Base-by-base conservation (phyloP, 177 flowering plant species). In the Vitis hybrid region DNA sequence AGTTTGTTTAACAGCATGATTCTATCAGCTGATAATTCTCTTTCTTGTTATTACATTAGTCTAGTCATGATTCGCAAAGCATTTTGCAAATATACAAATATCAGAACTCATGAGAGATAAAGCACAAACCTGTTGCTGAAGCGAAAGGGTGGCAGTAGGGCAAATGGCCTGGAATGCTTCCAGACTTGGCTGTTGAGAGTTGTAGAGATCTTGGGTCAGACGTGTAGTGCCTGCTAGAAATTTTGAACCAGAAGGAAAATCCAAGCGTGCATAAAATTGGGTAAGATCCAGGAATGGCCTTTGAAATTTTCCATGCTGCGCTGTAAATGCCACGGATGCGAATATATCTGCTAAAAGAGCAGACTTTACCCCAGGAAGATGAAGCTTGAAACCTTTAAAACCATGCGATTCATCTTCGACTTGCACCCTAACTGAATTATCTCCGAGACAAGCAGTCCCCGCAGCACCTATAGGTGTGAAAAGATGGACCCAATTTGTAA, bases 281-380 rank as follows among this genome's bases (percentile, higher is more conserved):
- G 97, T 91, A 64, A 94, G 94, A 81, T 94, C 98, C 6, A 86
- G 68, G 80, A 86, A 87, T 18, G 72, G 80, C 82, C 85, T 90
- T 59, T 94, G 98, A 79, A 94, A 92, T 74, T 85, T 85, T 64
- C 98, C 98, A 78, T 85, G 84, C 81, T 92, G 98, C 58, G 93
- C 97, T 35, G 94, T 83, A 24, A 89, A 80, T 59, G 92, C 82
- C 60, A 85, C 67, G 64, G 93, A 75, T 71, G 85, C 92, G 79
- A 94, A 92, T 17, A 74, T 9, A 86, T 94, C 97, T 19, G 88
- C 87, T 55, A 78, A 67, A 71, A 92, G 19, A 52, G 84, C 70
- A 72, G 84, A 84, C 68, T 87, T 86, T 66, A 69, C 54, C 24
- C 79, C 77, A 32, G 76, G 69, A 48, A 79, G 78, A 72, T 64